These are phyloP conservation scores for Calonectria pteridis DNA, from an alignment of 2,329 filamentous ascomycete genomes.

Conservation along the genomic window DNA sequence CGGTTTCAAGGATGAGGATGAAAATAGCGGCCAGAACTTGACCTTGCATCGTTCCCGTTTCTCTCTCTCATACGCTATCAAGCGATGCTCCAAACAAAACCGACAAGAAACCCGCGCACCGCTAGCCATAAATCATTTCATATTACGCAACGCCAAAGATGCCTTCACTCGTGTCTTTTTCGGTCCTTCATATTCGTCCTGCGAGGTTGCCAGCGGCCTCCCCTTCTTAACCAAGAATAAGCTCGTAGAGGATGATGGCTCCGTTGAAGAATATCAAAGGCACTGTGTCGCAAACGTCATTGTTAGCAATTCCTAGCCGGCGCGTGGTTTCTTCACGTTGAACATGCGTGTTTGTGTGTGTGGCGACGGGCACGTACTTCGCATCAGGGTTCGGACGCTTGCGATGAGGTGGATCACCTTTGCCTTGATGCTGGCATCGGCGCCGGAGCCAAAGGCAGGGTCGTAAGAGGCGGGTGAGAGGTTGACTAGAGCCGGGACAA, in stretches of 20 bases:
- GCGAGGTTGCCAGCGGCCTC: background rate
- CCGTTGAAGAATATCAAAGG: constrained; percentile 88
- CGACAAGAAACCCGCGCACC: constrained; percentile 1
- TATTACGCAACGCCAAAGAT: constrained; percentile 33
- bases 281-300: constrained; percentile 64
- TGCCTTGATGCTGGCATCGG: constrained; percentile 84
- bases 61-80: constrained; percentile 1
- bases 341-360: background rate
- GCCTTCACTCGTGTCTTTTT: constrained; percentile 35
- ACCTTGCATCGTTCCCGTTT: background rate
- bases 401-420: constrained; percentile 92
- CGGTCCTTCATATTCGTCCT: background rate
- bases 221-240: constrained; percentile 76
- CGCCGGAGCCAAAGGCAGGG: constrained; percentile 79
- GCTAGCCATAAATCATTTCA: constrained; percentile 25
- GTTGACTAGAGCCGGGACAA: constrained; percentile 65
- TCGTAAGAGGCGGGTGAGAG: constrained; percentile 80
- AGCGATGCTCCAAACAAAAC: background rate
- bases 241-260: constrained; percentile 84
- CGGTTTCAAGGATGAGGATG: constrained; percentile 17
- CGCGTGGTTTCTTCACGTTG: background rate
- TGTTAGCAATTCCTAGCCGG: constrained; percentile 23
- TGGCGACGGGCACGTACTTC: constrained; percentile 68
- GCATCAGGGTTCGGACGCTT: constrained; percentile 90
- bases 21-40: constrained; percentile 26